Conservation (phyloP, 2,329 filamentous ascomycete genomes). For the Penicillium sp. region DNA sequence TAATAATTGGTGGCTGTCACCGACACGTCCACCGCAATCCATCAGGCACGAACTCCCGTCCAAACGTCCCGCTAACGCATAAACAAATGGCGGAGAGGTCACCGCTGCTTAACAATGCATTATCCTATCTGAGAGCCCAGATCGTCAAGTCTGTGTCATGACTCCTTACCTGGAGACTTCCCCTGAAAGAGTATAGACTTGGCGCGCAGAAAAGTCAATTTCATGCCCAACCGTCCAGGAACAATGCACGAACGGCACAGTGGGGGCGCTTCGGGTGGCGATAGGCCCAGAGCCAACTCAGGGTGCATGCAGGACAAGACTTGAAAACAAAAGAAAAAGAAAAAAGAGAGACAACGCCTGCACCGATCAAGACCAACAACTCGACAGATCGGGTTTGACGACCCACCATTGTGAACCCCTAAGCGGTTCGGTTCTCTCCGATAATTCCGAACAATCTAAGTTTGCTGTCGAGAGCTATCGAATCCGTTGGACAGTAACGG, state of each 20-base stretch:
- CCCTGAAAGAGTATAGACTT: conserved; percentile 2
- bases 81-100: conserved; percentile 3
- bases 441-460: neutral
- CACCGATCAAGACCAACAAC: conserved; percentile 1
- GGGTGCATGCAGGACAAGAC: conserved; percentile 5
- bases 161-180: conserved; percentile 14
- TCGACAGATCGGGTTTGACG: conserved; percentile 13
- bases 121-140: neutral
- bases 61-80: neutral
- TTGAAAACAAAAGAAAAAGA: neutral
- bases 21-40: too few species aligned
- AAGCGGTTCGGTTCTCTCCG: conserved; percentile 11
- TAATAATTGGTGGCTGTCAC: too few species aligned
- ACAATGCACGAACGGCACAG: conserved; percentile 13
- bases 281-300: conserved; percentile 11
- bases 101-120: conserved; percentile 11
- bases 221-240: conserved; percentile 15
- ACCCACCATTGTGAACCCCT: conserved; percentile 13
- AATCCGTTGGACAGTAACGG: neutral
- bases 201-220: conserved; percentile 12
- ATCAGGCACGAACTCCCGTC: too few species aligned
- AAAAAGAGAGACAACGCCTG: conserved; percentile 3
- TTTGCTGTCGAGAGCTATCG: neutral
- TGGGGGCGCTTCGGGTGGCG: conserved; percentile 5
- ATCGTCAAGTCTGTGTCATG: conserved; percentile 14